phyloP scores from a whole-genome alignment of 2,329 filamentous ascomycete genomes.

The Pseudopyrenochaeta lycopersici region DNA sequence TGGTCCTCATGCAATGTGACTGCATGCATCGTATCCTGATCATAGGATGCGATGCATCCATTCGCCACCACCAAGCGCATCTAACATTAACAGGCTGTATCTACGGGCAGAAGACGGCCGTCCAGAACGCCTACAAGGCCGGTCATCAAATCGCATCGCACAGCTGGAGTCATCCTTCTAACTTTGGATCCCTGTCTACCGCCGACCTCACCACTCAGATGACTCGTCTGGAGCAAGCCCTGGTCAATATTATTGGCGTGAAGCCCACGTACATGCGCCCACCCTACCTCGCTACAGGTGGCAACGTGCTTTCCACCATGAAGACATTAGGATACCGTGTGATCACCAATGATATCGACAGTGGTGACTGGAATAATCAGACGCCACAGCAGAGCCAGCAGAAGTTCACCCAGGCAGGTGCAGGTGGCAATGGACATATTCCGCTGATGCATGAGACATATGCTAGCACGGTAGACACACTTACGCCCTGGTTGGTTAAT shows the following conservation, averaged over 20 bases:
- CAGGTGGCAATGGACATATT: slow-evolving; percentile 47
- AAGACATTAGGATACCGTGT: slow-evolving; percentile 47
- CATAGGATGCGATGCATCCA: no score
- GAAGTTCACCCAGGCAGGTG: slow-evolving; percentile 42
- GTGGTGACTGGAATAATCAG: slow-evolving; percentile 47
- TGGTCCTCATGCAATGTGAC: no score
- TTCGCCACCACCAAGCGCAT: not conserved
- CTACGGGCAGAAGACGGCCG: slow-evolving; percentile 41
- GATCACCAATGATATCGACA: slow-evolving; percentile 45
- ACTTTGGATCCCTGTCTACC: slow-evolving; percentile 42
- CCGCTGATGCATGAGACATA: slow-evolving; percentile 49
- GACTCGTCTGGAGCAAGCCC: slow-evolving; percentile 42
- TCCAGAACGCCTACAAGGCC: slow-evolving; percentile 42
- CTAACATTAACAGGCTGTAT: slow-evolving; percentile 36
- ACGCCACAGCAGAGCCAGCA: slow-evolving; percentile 43
- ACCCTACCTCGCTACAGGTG: slow-evolving; percentile 46
- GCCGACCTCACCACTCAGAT: slow-evolving; percentile 43
- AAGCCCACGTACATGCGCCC: slow-evolving; percentile 51
- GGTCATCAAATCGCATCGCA: slow-evolving; percentile 50
- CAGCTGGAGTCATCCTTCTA: slow-evolving; percentile 45
- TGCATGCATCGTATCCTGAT: no score
- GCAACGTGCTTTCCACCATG: slow-evolving; percentile 43
- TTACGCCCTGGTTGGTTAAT: slow-evolving; percentile 48
- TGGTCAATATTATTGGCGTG: slow-evolving; percentile 47
- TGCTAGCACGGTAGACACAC: slow-evolving; percentile 41